phyloP scores from a whole-genome alignment of 228 moss, liverwort and hornwort genomes.

The Sphagnum magellanicum region DNA sequence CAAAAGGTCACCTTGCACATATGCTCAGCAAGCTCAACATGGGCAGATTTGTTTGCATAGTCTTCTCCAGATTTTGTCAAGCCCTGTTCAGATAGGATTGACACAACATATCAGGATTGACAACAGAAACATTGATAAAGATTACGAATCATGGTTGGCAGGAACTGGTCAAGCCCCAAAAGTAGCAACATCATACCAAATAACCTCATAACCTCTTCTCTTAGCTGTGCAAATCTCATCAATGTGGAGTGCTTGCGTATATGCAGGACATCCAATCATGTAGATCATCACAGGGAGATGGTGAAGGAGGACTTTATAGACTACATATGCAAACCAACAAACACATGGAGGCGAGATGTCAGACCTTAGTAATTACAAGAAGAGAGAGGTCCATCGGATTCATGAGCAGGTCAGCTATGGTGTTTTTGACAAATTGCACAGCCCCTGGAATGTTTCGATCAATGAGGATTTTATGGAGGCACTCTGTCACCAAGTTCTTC shows the following conservation, averaged over 20 bases:
- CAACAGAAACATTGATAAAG: not conserved
- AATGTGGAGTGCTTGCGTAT: too few species aligned
- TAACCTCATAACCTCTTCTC: too few species aligned
- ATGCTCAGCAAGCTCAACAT: slow-evolving; percentile 93
- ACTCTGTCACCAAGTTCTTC: slow-evolving; percentile 95
- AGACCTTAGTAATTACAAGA: slow-evolving; percentile 94
- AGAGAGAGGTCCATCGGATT: slow-evolving; percentile 98
- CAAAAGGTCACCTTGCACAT: slow-evolving; percentile 71
- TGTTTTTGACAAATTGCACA: slow-evolving; percentile 84
- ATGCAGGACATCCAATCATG: too few species aligned
- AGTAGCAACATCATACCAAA: too few species aligned
- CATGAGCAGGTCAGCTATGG: slow-evolving; percentile 95
- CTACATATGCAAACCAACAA: too few species aligned
- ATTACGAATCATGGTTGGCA: not conserved
- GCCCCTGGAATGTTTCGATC: slow-evolving; percentile 93
- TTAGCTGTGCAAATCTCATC: too few species aligned
- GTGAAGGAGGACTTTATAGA: too few species aligned
- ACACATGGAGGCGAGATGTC: not conserved
- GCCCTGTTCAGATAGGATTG: slow-evolving; percentile 41
- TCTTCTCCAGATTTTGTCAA: slow-evolving; percentile 90
- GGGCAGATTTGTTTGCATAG: slow-evolving; percentile 84
- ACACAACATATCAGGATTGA: too few species aligned
- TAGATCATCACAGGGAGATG: too few species aligned
- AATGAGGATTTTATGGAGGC: slow-evolving; percentile 88
- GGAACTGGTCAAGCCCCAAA: not conserved